Evolutionary conservation across 805 yeast species (phyloP).

Genomic region (Spencermartinsiella europaea): DNA sequence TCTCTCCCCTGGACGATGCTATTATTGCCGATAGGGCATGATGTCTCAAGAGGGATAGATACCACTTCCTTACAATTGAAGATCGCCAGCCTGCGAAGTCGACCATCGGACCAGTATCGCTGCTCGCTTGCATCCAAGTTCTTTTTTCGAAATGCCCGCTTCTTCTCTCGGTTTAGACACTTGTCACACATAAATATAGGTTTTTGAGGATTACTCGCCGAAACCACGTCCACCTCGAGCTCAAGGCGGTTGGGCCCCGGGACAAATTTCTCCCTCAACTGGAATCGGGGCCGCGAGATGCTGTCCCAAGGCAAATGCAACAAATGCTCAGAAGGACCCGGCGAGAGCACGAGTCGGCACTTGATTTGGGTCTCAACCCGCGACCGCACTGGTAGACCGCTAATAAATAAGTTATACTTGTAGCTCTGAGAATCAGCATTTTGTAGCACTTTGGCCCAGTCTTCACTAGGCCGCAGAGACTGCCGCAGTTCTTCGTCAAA

Average conservation of each 20-base stretch:
- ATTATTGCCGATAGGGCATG: constrained; percentile 13
- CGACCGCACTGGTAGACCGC: constrained; percentile 68
- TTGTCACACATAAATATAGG: constrained; percentile 75
- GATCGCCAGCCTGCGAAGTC: constrained; percentile 75
- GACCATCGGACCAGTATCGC: constrained; percentile 71
- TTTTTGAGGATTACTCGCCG: constrained; percentile 38
- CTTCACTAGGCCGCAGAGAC: neutral
- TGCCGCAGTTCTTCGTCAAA: neutral
- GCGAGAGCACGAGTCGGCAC: constrained; percentile 59
- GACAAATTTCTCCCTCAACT: constrained; percentile 40
- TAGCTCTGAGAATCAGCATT: constrained; percentile 4
- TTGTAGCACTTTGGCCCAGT: constrained; percentile 2
- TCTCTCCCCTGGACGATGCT: constrained; percentile 29
- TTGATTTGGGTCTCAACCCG: constrained; percentile 97
- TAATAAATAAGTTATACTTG: constrained; percentile 17
- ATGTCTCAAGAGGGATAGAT: constrained; percentile 39
- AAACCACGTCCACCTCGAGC: constrained; percentile 74
- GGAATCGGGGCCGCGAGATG: constrained; percentile 79
- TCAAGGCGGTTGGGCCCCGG: constrained; percentile 28
- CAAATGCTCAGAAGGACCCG: constrained; percentile 69
- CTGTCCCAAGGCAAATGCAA: constrained; percentile 82
- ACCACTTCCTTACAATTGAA: constrained; percentile 88
- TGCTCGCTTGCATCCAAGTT: constrained; percentile 65
- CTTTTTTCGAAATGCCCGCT: constrained; percentile 90
- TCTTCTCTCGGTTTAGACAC: constrained; percentile 88